Evolutionary conservation across 2,329 filamentous ascomycete genomes (phyloP), one percentile per base, ranked within the genome.

Genomic region (Apiospora sp.): DNA sequence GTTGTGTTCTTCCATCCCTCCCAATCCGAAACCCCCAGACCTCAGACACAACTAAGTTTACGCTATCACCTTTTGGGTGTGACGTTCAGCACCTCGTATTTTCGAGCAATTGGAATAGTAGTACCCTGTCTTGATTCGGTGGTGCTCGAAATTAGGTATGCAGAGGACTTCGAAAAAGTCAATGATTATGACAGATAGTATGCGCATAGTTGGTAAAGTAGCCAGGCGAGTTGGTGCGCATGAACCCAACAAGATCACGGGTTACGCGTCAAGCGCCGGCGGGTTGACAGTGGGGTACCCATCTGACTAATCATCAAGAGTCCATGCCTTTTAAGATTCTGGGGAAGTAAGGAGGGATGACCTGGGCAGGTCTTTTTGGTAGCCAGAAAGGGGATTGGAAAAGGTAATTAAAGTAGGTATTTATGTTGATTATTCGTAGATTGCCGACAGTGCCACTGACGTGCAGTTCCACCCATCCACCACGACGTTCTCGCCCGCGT

Each of bases 1-100:
- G 30, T 85, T 77, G 77, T 89, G 87, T 27, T 81, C 80, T 30
- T 88, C 85, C 86, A 83, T 84, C n/a, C 22, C 34, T 41, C 34
- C 58, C 58, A n/a, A 34, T 61, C 54, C 22, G 54, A 10, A n/a
- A 34, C 6, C 30, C 30, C 54, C 16, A 37, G 54, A 12, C 54
- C 19, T 10, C 54, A 12, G 54, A 22, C 54, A 34, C 54, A 12
- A 37, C 30, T 61, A 34, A 61, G 54, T 61, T 61, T n/a, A 30
- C 54, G 54, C 54, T 61, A 61, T 37, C 54, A 34, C 54, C 54
- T 34, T 61, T 61, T 19, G 14, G 27, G 6, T 12, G 54, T 30
- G 54, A 61, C 7, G 54, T 4, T 19, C 30, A 37, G 54, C 54
- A 61, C 27, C 54, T 61, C 30, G 30, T 37, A 22, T 22, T 61